These are phyloP conservation scores for Quillaja saponaria DNA, from an alignment of 306 rosid species.

Conservation along the genomic window DNA sequence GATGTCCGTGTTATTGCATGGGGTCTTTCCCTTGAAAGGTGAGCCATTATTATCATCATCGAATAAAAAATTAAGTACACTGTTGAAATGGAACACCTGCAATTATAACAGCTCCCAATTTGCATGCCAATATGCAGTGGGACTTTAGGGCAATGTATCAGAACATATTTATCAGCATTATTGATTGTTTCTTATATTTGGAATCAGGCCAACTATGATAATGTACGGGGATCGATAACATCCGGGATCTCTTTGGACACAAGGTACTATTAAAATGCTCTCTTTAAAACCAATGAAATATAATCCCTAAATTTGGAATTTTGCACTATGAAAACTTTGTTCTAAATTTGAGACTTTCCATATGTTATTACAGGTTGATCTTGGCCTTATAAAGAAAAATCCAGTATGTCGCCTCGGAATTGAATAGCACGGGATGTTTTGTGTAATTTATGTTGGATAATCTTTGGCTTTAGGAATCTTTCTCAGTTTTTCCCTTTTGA, in stretches of 20 bases:
- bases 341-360: slow-evolving; percentile 4
- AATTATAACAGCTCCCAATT: no score
- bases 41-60: neutral
- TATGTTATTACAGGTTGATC: slow-evolving; percentile 67
- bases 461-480: no score
- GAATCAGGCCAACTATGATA: slow-evolving; percentile 92
- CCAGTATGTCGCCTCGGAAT: slow-evolving; percentile 81
- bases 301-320: no score
- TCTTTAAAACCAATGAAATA: neutral
- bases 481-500: no score
- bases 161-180: slow-evolving; percentile 5
- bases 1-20: slow-evolving; percentile 93
- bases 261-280: slow-evolving; percentile 48
- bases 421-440: no score
- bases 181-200: slow-evolving; percentile 22
- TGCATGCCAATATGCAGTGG: neutral
- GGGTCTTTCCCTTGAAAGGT: slow-evolving; percentile 99
- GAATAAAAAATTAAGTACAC: neutral
- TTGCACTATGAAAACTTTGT: no score
- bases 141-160: neutral
- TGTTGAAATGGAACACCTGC: no score
- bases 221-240: slow-evolving; percentile 82
- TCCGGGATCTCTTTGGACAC: slow-evolving; percentile 90
- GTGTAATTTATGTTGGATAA: no score
- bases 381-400: slow-evolving; percentile 81